phyloP scores from a whole-genome alignment of 352 stramenopile species.

The Sclerospora graminicola region DNA sequence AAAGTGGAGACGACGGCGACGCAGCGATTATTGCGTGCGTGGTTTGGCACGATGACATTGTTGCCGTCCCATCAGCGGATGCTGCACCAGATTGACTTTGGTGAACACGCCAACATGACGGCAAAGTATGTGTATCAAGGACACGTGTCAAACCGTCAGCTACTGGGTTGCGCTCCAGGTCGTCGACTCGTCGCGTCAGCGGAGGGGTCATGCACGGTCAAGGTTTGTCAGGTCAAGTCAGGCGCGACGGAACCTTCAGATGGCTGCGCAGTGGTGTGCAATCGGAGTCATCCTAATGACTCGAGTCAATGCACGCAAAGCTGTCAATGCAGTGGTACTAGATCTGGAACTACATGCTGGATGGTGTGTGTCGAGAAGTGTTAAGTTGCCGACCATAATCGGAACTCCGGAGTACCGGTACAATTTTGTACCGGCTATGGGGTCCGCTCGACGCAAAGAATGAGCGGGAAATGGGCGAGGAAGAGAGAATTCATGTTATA shows the following conservation, averaged over 20 bases:
- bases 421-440: no score
- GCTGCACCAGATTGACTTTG: conserved; percentile 42
- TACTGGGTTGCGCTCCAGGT: conserved; percentile 28
- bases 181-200: conserved; percentile 28
- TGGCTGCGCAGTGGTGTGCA: conserved; percentile 27
- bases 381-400: no score
- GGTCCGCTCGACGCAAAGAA: no score
- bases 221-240: conserved; percentile 21
- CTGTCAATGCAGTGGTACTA: conserved; percentile 14
- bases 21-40: conserved; percentile 33
- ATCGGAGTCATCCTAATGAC: conserved; percentile 24
- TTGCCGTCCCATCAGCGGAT: conserved; percentile 45
- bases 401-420: no score
- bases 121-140: conserved; percentile 23
- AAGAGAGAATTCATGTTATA: no score
- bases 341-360: conserved; percentile 1
- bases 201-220: conserved; percentile 20
- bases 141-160: conserved; percentile 15
- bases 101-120: conserved; percentile 28
- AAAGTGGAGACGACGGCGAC: conserved; percentile 5
- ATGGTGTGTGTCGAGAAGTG: conserved; percentile 16
- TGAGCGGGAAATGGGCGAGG: no score
- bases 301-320: conserved; percentile 5
- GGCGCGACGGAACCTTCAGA: conserved; percentile 17
- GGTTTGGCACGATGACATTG: conserved; percentile 59